These are phyloP conservation scores for Sicyos edulis DNA, from an alignment of 306 rosid genomes.

Conservation along the genomic window DNA sequence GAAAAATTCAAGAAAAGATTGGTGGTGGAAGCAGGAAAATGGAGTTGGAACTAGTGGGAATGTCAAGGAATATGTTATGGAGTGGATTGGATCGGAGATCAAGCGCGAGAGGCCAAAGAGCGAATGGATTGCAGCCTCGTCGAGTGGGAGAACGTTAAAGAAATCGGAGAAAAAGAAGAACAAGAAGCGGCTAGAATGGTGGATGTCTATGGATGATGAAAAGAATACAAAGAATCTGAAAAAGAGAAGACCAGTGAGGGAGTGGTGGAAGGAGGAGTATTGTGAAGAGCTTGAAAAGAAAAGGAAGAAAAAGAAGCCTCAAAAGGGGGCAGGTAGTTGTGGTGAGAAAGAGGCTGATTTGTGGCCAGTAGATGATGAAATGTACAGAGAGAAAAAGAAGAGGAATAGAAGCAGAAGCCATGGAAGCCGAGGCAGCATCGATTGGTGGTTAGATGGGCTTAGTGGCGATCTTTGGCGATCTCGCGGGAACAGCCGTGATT, in stretches of 20 bases:
- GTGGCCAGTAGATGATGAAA: constrained; percentile 59
- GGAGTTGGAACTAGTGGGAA: constrained; percentile 35
- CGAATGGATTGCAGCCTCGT: constrained; percentile 32
- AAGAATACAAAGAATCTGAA: constrained; percentile 30
- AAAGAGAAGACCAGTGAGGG: constrained; percentile 71
- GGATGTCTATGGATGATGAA: constrained; percentile 81
- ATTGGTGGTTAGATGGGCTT: constrained; percentile 85
- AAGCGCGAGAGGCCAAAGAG: constrained; percentile 43
- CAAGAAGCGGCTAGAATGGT: constrained; percentile 74
- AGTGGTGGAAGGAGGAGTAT: constrained; percentile 95
- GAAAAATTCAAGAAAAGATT: constrained; percentile 52
- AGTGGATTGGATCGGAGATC: constrained; percentile 86
- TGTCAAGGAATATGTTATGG: constrained; percentile 85
- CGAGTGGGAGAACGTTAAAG: constrained; percentile 25
- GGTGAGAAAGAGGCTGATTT: constrained; percentile 42
- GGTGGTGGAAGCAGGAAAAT: constrained; percentile 72
- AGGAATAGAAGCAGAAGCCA: constrained; percentile 44
- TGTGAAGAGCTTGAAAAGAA: constrained; percentile 58
- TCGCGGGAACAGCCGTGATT: constrained; percentile 54
- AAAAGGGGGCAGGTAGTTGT: constrained; percentile 32
- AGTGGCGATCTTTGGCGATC: constrained; percentile 58
- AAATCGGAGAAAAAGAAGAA: constrained; percentile 41
- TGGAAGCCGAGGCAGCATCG: constrained; percentile 50
- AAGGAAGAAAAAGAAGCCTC: constrained; percentile 52
- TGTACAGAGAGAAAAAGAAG: constrained; percentile 47